Evolutionary conservation across 2,329 filamentous ascomycete species (phyloP).

Genomic region (Aspergillus fructus): DNA sequence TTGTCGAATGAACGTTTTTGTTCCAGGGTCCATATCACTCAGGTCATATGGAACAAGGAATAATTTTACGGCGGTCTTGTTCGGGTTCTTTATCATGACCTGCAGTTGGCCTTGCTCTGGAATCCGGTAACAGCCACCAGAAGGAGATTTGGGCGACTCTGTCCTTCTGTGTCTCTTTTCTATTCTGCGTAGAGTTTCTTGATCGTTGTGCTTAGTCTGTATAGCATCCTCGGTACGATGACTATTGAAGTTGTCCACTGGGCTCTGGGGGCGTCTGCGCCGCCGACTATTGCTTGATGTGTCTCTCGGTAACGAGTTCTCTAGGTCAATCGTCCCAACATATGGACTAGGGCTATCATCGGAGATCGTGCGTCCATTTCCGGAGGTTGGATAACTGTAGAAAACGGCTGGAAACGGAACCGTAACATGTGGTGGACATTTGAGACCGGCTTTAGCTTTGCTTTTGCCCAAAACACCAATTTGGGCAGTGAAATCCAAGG

Average conservation of each 20-base stretch:
- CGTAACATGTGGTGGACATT: conserved; percentile 85
- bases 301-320: conserved; percentile 67
- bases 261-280: conserved; percentile 40
- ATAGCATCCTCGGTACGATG: conserved; percentile 11
- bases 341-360: conserved; percentile 94
- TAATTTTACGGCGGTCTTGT: conserved; percentile 95
- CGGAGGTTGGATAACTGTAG: conserved; percentile 80
- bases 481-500: conserved; percentile 88
- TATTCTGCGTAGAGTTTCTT: conserved; percentile 43
- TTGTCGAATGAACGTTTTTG: conserved; percentile 94
- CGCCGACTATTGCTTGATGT: conserved; percentile 38
- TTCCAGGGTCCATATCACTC: conserved; percentile 85
- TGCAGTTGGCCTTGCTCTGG: conserved; percentile 92
- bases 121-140: conserved; percentile 89
- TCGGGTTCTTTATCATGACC: conserved; percentile 96
- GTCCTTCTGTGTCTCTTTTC: conserved; percentile 63
- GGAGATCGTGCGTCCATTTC: conserved; percentile 60
- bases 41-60: conserved; percentile 94
- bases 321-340: conserved; percentile 87
- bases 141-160: conserved; percentile 65
- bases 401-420: conserved; percentile 93
- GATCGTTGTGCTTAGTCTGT: conserved; percentile 18
- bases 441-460: conserved; percentile 80
- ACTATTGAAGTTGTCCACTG: conserved; percentile 14
- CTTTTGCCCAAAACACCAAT: conserved; percentile 90